Base-by-base conservation (phyloP, 2,329 filamentous ascomycete species). In the Clonostachys rhizophaga region DNA sequence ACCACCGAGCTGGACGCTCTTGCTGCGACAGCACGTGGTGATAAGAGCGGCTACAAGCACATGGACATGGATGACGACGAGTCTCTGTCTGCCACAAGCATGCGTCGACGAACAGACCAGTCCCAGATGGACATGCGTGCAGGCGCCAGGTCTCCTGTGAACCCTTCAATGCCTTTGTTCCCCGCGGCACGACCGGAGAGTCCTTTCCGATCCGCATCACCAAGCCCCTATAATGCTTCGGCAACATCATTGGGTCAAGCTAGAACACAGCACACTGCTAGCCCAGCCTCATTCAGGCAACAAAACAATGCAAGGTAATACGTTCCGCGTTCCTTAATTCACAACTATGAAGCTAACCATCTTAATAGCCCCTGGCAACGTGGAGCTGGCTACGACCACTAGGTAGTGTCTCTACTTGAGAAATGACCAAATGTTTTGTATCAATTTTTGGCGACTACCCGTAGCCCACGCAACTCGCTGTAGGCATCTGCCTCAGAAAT, bases 1-100 rank as follows among this genome's bases (percentile, higher is more conserved):
- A 89, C 86, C 5, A 95, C 91, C 8, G 91, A 96, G 68, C 78
- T 96, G 44, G 91, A 96, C 64, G 91, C 91, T 9, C 74, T 96
- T 48, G 91, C 89, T 54, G 89, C 88, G 14, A 95, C 91, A 6
- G 91, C 91, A 34, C 86, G 91, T 60, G 91, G 91, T 49, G 91
- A 95, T 62, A 88, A 89, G 46, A 77, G 76, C 42, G 67, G 66
- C 43, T 69, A 69, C 61, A 69, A 66, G 55, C 57, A 58, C 34
- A 54, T 64, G 34, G 62, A 71, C 50, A 57, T 70, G 33, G 69
- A 72, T 35, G 69, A 72, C 52, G 62, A 69, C 47, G 66, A 68
- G 40, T 69, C 67, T 1, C 51, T 71, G 47, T 62, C 67, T 4
- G 69, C 67, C 12, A 64, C 65, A 14, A 66, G 66, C 41, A 49